Base-by-base conservation (phyloP, 2,329 filamentous ascomycete genomes). In the Cryphonectria nitschkei region DNA sequence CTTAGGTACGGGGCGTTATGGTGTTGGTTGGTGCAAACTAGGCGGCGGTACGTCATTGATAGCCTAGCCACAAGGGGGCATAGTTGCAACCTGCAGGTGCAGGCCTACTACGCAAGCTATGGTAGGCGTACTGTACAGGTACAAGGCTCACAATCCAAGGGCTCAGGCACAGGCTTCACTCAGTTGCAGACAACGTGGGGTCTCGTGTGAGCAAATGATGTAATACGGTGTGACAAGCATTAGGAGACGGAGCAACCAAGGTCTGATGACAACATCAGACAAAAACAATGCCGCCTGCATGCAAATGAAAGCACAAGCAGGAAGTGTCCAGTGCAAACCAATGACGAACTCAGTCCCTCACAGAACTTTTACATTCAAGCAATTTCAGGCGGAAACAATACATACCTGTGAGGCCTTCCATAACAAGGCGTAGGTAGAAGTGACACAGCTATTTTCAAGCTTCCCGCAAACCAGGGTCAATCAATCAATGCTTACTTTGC, bases 1-100 rank as follows among this genome's bases (percentile, higher is more conserved):
- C 26, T 56, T 26, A 26, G 52, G n/a, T 29, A 32, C 29, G 14
- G 46, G 46, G 54, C 26, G 14, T 58, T 58, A 13, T 56, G 52
- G n/a, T 58, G 26, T 32, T 32, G 5, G 54, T 50, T 11, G 37
- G 46, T 8, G 54, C 26, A 34, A 29, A 19, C 32, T 34, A 6
- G 54, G 54, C 26, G 16, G 13, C 54, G 54, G 54, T 58, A 58
- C 54, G 54, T 58, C 54, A 58, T 58, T 58, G 54, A 58, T 58
- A 58, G 54, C 26, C 54, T 32, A 58, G 54, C 5, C 26, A 8
- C 26, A 58, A 32, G 14, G 2, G 14, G 54, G 26, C 54, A 19
- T 16, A 29, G 52, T 26, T 16, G 52, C 26, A 39, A 39, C 8
- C 11, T 39, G 37, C 3, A 32, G n/a, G 52, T 29, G n/a, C 52